phyloP scores from a whole-genome alignment of 2,329 filamentous ascomycete genomes.

The Ascochyta fabae region DNA sequence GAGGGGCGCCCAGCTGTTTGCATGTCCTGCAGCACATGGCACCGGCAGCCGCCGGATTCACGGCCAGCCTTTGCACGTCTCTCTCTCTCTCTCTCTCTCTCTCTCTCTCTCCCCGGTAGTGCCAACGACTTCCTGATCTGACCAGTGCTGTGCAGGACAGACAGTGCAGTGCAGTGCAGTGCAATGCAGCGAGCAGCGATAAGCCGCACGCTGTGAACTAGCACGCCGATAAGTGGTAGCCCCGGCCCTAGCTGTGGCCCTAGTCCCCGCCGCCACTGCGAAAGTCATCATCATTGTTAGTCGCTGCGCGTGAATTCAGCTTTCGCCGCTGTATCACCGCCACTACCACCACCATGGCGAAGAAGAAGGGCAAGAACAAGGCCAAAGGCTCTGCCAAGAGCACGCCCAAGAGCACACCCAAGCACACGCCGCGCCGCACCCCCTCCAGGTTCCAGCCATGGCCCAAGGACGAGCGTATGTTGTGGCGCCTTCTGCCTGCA shows the following conservation, averaged over 20 bases:
- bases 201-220: not conserved
- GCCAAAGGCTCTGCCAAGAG: slow-evolving; percentile 30
- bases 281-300: slow-evolving; percentile 15
- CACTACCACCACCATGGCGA: slow-evolving; percentile 26
- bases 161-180: too few species aligned
- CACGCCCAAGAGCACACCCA: slow-evolving; percentile 18
- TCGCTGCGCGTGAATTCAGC: slow-evolving; percentile 2
- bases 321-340: not conserved
- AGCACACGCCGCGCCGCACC: slow-evolving; percentile 22
- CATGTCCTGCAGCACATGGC: not conserved
- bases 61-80: not conserved
- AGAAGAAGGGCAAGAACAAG: slow-evolving; percentile 41
- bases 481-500: slow-evolving; percentile 8
- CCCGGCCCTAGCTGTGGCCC: not conserved
- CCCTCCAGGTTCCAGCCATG: slow-evolving; percentile 17
- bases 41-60: not conserved
- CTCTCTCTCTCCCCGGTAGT: too few species aligned
- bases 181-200: slow-evolving; percentile 17
- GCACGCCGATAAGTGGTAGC: too few species aligned
- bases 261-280: slow-evolving; percentile 16
- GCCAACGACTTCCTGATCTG: not conserved
- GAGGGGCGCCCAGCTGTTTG: slow-evolving; percentile 9
- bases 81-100: too few species aligned
- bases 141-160: too few species aligned
- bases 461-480: slow-evolving; percentile 28